Evolutionary conservation across 2,329 filamentous ascomycete genomes (phyloP).

Genomic region (Sporothrix pseudoabietina): DNA sequence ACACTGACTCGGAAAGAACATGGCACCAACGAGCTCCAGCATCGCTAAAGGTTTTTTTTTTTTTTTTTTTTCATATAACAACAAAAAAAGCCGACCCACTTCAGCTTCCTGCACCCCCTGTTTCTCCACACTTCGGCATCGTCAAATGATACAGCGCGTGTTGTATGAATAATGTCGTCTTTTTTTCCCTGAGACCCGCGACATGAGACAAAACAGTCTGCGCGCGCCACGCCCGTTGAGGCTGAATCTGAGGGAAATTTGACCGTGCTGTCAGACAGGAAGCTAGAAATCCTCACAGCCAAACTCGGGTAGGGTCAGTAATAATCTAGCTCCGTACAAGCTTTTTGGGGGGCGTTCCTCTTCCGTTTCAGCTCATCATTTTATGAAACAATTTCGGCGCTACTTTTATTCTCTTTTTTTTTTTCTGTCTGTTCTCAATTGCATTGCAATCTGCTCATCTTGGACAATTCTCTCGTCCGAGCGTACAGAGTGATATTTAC

Average conservation of each 20-base stretch:
- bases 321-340: not conserved
- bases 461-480: not conserved
- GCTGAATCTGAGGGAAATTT: conserved; percentile 25
- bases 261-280: conserved; percentile 4
- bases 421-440: not conserved
- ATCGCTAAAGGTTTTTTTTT: not conserved
- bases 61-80: not conserved
- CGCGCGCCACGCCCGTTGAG: conserved; percentile 19
- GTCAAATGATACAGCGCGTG: not conserved
- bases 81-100: not conserved
- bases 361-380: not conserved
- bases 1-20: conserved; percentile 5
- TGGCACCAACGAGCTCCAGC: conserved; percentile 2
- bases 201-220: conserved; percentile 10
- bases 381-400: not conserved
- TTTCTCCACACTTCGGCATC: conserved; percentile 10
- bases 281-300: not conserved
- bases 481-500: not conserved
- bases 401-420: conserved; percentile 8
- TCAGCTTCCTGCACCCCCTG: conserved; percentile 15
- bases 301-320: not conserved
- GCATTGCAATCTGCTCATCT: not conserved
- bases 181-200: not conserved
- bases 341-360: not conserved
- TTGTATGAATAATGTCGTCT: not conserved